Conservation (phyloP, 2,329 filamentous ascomycete species). For the Camillea tinctor region DNA sequence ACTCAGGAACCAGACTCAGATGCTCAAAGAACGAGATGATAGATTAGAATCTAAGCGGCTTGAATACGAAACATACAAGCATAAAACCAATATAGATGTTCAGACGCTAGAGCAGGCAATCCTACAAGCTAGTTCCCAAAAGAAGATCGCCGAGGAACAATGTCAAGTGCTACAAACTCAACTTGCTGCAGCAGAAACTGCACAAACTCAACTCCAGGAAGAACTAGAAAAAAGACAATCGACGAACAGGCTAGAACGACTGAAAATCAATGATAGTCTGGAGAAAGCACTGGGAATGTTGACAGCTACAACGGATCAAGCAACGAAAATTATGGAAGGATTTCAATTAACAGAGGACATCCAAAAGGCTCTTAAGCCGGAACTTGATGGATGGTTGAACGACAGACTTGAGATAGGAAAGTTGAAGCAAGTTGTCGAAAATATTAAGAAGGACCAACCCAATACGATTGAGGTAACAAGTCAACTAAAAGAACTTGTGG, state of each 20-base stretch:
- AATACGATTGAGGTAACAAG: slow-evolving; percentile 16
- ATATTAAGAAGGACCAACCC: slow-evolving; percentile 17
- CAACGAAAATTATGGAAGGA: slow-evolving; percentile 9
- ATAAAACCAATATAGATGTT: slow-evolving; percentile 7
- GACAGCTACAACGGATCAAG: slow-evolving; percentile 1
- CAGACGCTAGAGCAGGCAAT: slow-evolving; percentile 26
- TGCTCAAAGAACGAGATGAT: slow-evolving; percentile 14
- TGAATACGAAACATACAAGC: slow-evolving; percentile 12
- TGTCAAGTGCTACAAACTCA: slow-evolving; percentile 26
- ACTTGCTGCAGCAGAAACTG: slow-evolving; percentile 22
- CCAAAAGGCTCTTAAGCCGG: slow-evolving; percentile 12
- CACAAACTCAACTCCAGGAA: slow-evolving; percentile 23
- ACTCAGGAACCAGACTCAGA: slow-evolving; percentile 10
- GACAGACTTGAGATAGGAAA: slow-evolving; percentile 18
- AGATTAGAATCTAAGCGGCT: slow-evolving; percentile 16
- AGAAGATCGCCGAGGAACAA: slow-evolving; percentile 27
- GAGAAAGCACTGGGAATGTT: slow-evolving; percentile 13
- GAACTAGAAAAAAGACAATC: slow-evolving; percentile 27
- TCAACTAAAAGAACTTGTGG: slow-evolving; percentile 19
- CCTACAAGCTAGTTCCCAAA: slow-evolving; percentile 32
- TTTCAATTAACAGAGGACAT: slow-evolving; percentile 5
- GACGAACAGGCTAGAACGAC: slow-evolving; percentile 13
- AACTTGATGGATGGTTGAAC: slow-evolving; percentile 22
- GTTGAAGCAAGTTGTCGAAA: slow-evolving; percentile 18
- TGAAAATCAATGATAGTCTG: slow-evolving; percentile 14